Conservation (phyloP, 164 flowering plant species). For the Saururus chinensis region DNA sequence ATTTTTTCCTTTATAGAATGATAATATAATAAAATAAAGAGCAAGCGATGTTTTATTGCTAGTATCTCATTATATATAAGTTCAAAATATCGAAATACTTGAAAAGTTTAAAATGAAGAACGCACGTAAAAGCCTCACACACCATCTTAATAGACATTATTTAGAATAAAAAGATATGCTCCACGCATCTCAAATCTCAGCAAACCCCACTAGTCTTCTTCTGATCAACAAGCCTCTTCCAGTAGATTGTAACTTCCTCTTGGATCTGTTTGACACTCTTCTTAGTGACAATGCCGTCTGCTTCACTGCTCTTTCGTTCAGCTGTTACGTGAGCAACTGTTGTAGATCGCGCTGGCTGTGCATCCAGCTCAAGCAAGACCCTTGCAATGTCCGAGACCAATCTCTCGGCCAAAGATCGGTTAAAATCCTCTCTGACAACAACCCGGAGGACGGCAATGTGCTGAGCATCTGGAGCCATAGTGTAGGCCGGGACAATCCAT, state of each 20-base stretch:
- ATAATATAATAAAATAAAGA: no score
- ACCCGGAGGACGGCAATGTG: slow-evolving; percentile 54
- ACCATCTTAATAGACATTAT: neutral
- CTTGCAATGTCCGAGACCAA: slow-evolving; percentile 42
- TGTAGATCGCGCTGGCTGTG: slow-evolving; percentile 16
- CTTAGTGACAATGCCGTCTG: slow-evolving; percentile 10
- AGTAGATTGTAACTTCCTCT: slow-evolving; percentile 40
- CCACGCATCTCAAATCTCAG: slow-evolving; percentile 3
- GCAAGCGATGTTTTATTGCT: neutral
- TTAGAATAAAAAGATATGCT: no score
- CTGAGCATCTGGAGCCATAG: slow-evolving; percentile 56
- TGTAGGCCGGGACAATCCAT: slow-evolving; percentile 41
- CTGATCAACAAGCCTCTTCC: slow-evolving; percentile 34
- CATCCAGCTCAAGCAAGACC: slow-evolving; percentile 49
- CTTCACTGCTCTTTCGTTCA: neutral
- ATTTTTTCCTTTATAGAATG: no score
- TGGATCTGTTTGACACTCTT: slow-evolving; percentile 29
- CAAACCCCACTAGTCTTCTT: slow-evolving; percentile 36
- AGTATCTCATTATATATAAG: no score
- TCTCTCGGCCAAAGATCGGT: slow-evolving; percentile 58
- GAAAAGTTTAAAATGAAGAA: no score
- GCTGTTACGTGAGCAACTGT: slow-evolving; percentile 5
- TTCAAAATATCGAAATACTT: neutral
- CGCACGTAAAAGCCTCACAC: neutral
- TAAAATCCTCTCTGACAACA: slow-evolving; percentile 66